These are phyloP conservation scores for Aristolochia contorta DNA, from an alignment of 164 flowering plant species.

Conservation along the genomic window DNA sequence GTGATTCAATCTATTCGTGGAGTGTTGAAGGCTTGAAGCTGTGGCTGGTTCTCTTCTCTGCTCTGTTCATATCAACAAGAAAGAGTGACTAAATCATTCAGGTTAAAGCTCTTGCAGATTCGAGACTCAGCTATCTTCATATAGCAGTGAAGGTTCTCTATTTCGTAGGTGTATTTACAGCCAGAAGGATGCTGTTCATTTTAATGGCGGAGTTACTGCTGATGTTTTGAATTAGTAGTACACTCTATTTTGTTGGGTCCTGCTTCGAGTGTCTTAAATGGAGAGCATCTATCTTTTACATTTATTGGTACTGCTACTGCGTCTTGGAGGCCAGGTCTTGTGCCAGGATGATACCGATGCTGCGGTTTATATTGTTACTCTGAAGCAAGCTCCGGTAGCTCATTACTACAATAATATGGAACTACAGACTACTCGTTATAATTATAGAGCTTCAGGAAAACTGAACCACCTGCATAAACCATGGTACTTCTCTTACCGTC, in stretches of 20 bases:
- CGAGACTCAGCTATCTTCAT: background rate
- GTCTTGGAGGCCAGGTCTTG: slow-evolving; percentile 17
- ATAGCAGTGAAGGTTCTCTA: background rate
- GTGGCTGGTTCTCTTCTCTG: no score
- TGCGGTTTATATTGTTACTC: slow-evolving; percentile 68
- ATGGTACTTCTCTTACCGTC: no score
- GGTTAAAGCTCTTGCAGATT: background rate
- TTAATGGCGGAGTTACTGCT: background rate
- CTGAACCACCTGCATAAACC: slow-evolving; percentile 1
- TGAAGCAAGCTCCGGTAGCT: slow-evolving; percentile 49
- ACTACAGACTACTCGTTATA: slow-evolving; percentile 13
- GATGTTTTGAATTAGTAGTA: background rate
- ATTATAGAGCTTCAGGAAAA: slow-evolving; percentile 17
- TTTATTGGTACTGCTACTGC: slow-evolving; percentile 32
- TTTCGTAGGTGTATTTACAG: no score
- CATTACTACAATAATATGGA: slow-evolving; percentile 26
- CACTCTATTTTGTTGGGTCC: background rate
- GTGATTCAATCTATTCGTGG: no score
- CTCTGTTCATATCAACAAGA: no score
- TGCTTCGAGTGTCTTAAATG: slow-evolving; percentile 16
- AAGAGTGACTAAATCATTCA: no score
- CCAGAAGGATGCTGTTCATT: no score
- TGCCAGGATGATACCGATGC: slow-evolving; percentile 36
- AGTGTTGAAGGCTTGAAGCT: no score
- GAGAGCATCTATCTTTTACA: slow-evolving; percentile 21